A percentile compares a stretch with the other conserved stretches of the same genome.
phyloP scores from a whole-genome alignment of 2,329 filamentous ascomycete genomes.

The Cladosporium velox region DNA sequence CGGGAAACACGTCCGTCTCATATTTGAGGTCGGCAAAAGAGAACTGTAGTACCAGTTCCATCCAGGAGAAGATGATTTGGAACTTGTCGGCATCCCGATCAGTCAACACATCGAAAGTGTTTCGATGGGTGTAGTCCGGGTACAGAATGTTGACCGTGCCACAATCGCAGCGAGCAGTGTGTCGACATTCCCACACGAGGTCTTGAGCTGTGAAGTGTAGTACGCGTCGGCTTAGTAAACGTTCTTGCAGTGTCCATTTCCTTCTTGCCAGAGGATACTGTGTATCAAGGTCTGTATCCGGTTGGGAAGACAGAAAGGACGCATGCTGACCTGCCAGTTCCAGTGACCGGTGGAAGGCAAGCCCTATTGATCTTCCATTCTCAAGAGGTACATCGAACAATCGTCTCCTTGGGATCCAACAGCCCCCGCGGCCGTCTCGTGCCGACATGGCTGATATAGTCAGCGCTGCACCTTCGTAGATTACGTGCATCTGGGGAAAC shows the following conservation, averaged over 20 bases:
- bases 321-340: background rate
- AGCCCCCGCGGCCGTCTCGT: slow-evolving; percentile 3
- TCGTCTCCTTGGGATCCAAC: background rate
- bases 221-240: background rate
- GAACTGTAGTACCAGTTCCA: background rate
- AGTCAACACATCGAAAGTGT: background rate
- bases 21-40: background rate
- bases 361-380: background rate
- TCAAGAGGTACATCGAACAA: background rate
- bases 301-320: background rate
- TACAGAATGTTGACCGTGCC: background rate
- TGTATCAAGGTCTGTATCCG: background rate
- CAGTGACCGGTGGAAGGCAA: background rate
- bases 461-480: slow-evolving; percentile 1
- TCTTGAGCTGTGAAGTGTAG: slow-evolving; percentile 7
- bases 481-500: background rate
- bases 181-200: slow-evolving; percentile 7
- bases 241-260: slow-evolving; percentile 12
- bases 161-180: background rate
- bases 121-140: background rate
- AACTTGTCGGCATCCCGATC: background rate
- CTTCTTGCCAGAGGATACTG: slow-evolving; percentile 10
- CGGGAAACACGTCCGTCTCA: slow-evolving; percentile 1
- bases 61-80: background rate
- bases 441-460: slow-evolving; percentile 9